phyloP scores from a whole-genome alignment of 257 asterid genomes.

The Przewalskia tangutica region DNA sequence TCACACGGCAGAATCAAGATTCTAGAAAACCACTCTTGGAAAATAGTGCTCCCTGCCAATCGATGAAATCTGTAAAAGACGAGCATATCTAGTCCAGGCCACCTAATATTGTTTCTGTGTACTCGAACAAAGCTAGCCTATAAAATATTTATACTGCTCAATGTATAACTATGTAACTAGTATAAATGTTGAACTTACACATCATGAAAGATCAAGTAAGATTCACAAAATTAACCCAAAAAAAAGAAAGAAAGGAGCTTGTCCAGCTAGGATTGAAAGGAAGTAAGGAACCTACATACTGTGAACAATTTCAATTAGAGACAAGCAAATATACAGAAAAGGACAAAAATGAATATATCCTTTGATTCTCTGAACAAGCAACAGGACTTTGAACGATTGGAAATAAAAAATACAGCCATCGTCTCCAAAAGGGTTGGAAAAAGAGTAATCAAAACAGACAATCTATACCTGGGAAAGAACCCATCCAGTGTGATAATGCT shows the following conservation, averaged over 20 bases:
- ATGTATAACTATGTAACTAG: not conserved
- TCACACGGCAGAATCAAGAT: not conserved
- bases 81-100: not conserved
- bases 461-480: constrained; percentile 76
- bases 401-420: not conserved
- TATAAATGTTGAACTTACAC: not conserved
- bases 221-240: not conserved
- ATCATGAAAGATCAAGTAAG: not conserved
- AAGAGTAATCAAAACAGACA: not conserved
- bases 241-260: not conserved
- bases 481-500: constrained; percentile 96
- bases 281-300: not conserved
- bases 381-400: not conserved
- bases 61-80: not conserved
- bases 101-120: not conserved
- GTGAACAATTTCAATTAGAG: not conserved
- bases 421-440: not conserved
- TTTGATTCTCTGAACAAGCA: not conserved
- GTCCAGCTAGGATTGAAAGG: not conserved
- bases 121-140: not conserved
- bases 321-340: not conserved
- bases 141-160: not conserved
- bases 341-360: not conserved
- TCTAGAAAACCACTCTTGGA: not conserved
- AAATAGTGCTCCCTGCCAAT: not conserved